Evolutionary conservation across 176 grass and related monocot genomes (phyloP).

Genomic region (Hordeum marinum): DNA sequence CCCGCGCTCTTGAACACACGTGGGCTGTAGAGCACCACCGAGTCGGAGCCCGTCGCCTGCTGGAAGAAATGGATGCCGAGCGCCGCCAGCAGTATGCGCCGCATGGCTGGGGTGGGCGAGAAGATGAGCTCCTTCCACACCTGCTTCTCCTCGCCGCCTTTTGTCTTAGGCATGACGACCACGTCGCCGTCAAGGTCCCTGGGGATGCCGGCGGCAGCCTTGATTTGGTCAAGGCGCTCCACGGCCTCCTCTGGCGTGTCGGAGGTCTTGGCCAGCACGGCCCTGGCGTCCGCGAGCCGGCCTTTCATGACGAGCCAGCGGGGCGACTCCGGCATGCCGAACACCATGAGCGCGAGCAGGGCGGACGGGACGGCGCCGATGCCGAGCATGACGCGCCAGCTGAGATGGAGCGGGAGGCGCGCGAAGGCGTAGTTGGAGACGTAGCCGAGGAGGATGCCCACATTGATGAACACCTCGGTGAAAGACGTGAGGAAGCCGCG

Average conservation of each 20-base stretch:
- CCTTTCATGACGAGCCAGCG: conserved; percentile 81
- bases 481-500: conserved; percentile 77
- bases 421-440: conserved; percentile 69
- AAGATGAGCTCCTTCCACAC: conserved; percentile 76
- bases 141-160: conserved; percentile 20
- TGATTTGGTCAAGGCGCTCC: conserved; percentile 57
- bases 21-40: conserved; percentile 67
- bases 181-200: conserved; percentile 46
- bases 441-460: conserved; percentile 78
- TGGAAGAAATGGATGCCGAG: conserved; percentile 62
- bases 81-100: conserved; percentile 45
- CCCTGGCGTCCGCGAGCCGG: conserved; percentile 52
- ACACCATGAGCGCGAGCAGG: conserved; percentile 49
- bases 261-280: conserved; percentile 50
- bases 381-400: conserved; percentile 77
- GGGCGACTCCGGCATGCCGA: conserved; percentile 78
- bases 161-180: conserved; percentile 26
- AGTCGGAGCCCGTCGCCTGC: conserved; percentile 57
- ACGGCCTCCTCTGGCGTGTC: conserved; percentile 52
- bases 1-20: conserved; percentile 56
- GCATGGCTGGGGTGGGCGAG: conserved; percentile 35
- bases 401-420: conserved; percentile 12
- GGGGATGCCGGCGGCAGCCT: conserved; percentile 58
- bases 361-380: conserved; percentile 55
- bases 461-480: conserved; percentile 80